A percentile compares a stretch with the other conserved stretches of the same genome.
Evolutionary conservation across 179 eudicot species (phyloP).

Genomic region (Silene coronaria): DNA sequence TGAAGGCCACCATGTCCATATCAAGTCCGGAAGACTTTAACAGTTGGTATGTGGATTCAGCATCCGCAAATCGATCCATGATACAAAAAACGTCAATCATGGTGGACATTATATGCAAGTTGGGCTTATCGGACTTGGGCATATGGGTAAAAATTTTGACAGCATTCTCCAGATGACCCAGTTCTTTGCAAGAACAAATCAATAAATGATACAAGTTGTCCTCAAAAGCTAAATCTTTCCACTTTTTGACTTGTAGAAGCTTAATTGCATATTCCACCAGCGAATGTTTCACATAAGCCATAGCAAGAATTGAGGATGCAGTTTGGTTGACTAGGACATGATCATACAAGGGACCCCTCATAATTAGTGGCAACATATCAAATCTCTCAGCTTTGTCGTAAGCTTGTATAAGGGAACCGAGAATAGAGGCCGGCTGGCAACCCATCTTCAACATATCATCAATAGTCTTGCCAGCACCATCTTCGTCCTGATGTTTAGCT

Average conservation of each 20-base stretch:
- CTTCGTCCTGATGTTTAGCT: slow-evolving; percentile 54
- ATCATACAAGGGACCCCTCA: slow-evolving; percentile 59
- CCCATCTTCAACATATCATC: slow-evolving; percentile 67
- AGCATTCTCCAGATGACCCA: slow-evolving; percentile 55
- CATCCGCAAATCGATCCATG: slow-evolving; percentile 57
- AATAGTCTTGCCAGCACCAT: slow-evolving; percentile 46
- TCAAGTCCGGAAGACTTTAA: slow-evolving; percentile 47
- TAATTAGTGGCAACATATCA: slow-evolving; percentile 45
- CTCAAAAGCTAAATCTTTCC: slow-evolving; percentile 73
- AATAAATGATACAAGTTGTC: slow-evolving; percentile 80
- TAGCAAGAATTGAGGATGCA: slow-evolving; percentile 68
- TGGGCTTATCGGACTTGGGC: slow-evolving; percentile 63
- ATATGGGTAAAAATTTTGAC: slow-evolving; percentile 53
- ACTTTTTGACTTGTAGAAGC: slow-evolving; percentile 53
- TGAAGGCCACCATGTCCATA: slow-evolving; percentile 73
- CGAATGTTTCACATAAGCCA: slow-evolving; percentile 79
- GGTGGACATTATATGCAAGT: slow-evolving; percentile 71
- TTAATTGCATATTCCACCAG: slow-evolving; percentile 54
- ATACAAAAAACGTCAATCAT: slow-evolving; percentile 81
- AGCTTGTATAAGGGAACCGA: slow-evolving; percentile 65
- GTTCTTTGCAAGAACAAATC: slow-evolving; percentile 86
- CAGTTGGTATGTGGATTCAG: slow-evolving; percentile 50
- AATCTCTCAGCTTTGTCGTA: slow-evolving; percentile 68
- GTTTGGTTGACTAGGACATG: slow-evolving; percentile 58
- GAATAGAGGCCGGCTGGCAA: slow-evolving; percentile 68